phyloP scores from a whole-genome alignment of 345 rosid genomes.

The Dipteronia sinensis region DNA sequence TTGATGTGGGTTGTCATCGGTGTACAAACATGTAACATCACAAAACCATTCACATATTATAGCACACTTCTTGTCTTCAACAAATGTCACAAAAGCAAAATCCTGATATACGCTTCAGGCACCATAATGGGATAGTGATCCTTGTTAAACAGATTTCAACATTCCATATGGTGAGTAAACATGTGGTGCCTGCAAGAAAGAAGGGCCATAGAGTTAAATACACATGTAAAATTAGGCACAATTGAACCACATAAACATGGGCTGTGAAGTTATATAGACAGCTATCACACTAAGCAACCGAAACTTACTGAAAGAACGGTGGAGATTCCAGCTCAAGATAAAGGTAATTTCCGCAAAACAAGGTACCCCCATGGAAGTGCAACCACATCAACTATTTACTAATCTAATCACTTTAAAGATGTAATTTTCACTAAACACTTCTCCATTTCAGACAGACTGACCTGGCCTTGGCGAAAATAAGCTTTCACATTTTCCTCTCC shows the following conservation, averaged over 20 bases:
- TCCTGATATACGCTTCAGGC: not conserved
- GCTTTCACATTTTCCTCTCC: constrained; percentile 88
- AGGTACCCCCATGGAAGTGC: not conserved
- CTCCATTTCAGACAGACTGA: constrained; percentile 29
- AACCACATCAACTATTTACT: not conserved
- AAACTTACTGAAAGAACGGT: not conserved
- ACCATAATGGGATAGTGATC: not conserved
- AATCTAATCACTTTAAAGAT: not conserved
- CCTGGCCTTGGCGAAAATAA: constrained; percentile 97
- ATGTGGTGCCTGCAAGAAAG: not conserved
- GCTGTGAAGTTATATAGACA: not conserved
- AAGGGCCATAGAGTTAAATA: not conserved
- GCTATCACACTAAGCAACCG: not conserved
- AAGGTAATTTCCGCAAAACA: not conserved
- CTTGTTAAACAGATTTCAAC: not conserved
- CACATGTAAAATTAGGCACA: not conserved
- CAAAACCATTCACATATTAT: too few species aligned
- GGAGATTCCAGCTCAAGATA: not conserved
- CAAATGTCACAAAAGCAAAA: not conserved
- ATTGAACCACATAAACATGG: not conserved
- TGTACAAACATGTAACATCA: too few species aligned
- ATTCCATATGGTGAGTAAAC: not conserved
- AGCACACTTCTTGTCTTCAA: not conserved
- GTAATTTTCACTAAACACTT: not conserved
- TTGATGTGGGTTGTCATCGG: not conserved